Evolutionary conservation across 495 filamentous ascomycete genomes (phyloP).

Genomic region (Usnea hakonensis): DNA sequence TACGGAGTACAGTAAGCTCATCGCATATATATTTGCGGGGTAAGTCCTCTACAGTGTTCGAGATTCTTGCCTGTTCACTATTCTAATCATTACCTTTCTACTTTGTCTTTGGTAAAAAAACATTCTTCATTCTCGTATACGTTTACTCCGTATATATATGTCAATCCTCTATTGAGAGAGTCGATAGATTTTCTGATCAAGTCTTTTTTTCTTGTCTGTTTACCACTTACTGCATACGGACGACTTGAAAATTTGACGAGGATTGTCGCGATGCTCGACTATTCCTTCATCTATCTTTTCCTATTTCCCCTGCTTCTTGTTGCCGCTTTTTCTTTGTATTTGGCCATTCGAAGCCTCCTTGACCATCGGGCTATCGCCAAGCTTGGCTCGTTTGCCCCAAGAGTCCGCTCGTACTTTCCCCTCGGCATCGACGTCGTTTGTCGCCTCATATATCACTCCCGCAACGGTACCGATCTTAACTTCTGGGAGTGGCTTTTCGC

Average conservation of each 20-base stretch:
- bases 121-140: too few species aligned
- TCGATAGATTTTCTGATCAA: too few species aligned
- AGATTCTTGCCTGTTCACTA: too few species aligned
- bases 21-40: too few species aligned
- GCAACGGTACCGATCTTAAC: slow-evolving; percentile 46
- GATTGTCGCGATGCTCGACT: slow-evolving; percentile 8
- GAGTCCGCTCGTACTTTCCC: slow-evolving; percentile 4
- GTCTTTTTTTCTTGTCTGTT: not conserved
- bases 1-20: too few species aligned
- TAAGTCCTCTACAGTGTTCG: too few species aligned
- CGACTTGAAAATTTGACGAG: not conserved
- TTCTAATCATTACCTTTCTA: too few species aligned
- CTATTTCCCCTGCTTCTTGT: not conserved
- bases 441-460: slow-evolving; percentile 36
- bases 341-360: not conserved
- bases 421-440: slow-evolving; percentile 11
- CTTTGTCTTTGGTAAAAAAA: too few species aligned
- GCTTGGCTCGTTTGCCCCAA: slow-evolving; percentile 1
- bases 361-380: not conserved
- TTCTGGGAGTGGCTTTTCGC: slow-evolving; percentile 50
- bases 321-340: not conserved
- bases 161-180: too few species aligned
- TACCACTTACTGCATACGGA: not conserved
- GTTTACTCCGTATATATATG: too few species aligned
- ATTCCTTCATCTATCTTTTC: not conserved